Percentiles rank a stretch among this genome's conserved stretches.
phyloP scores from a whole-genome alignment of 176 grass and related monocot genomes.

The Areca catechu region DNA sequence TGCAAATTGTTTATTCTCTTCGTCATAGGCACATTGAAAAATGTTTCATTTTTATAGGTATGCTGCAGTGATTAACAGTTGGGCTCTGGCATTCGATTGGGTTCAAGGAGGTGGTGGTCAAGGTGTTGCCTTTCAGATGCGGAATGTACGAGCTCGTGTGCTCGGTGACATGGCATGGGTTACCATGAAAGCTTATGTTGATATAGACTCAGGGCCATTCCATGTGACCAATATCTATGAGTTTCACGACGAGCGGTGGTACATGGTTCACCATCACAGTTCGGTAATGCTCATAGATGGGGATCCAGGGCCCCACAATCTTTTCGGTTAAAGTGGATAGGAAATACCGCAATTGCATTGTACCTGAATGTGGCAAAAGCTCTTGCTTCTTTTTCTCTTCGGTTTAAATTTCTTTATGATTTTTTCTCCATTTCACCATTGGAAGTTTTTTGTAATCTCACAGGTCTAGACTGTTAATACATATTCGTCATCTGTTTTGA shows the following conservation, averaged over 20 bases:
- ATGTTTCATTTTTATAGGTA: conserved; percentile 35
- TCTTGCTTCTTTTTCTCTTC: no score
- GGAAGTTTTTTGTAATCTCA: no score
- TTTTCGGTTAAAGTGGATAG: conserved; percentile 9
- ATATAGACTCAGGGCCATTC: conserved; percentile 37
- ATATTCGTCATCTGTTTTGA: no score
- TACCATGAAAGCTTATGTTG: conserved; percentile 61
- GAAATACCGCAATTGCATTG: no score
- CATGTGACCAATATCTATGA: conserved; percentile 84
- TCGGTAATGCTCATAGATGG: conserved; percentile 35
- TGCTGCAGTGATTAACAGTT: conserved; percentile 61
- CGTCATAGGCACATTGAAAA: no score
- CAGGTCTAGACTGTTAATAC: no score
- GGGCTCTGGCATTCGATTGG: conserved; percentile 82
- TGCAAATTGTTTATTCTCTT: no score
- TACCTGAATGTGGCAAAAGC: no score
- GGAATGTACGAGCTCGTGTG: conserved; percentile 65
- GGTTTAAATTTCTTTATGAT: no score
- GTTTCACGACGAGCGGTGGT: conserved; percentile 52
- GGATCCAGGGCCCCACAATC: conserved; percentile 40
- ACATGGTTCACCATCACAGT: conserved; percentile 89
- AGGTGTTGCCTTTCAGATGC: conserved; percentile 57
- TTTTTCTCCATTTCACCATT: no score
- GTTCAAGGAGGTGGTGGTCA: conserved; percentile 62
- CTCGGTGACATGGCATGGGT: conserved; percentile 68